Evolutionary conservation across 2,329 filamentous ascomycete species (phyloP).

Genomic region (Paraphaeosphaeria sporulosa): DNA sequence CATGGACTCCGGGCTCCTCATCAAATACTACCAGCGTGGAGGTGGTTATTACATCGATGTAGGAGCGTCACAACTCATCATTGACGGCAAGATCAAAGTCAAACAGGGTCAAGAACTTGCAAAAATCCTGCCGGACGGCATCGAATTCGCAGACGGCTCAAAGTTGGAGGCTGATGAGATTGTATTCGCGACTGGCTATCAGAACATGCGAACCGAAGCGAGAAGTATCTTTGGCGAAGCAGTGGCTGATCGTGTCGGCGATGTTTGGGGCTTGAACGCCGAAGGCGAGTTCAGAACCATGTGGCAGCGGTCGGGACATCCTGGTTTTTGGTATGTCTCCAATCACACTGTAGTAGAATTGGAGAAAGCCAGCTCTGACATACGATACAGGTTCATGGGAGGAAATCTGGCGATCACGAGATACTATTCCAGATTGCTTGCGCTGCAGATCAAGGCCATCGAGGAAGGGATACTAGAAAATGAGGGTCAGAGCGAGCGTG

Average conservation of each 20-base stretch:
- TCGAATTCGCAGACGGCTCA: constrained; percentile 55
- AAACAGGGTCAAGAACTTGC: constrained; percentile 49
- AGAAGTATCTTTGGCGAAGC: constrained; percentile 51
- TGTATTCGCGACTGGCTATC: constrained; percentile 57
- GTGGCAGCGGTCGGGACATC: constrained; percentile 46
- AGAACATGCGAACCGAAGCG: constrained; percentile 53
- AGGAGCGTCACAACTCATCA: constrained; percentile 53
- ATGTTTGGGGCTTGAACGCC: constrained; percentile 56
- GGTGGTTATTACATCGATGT: constrained; percentile 60
- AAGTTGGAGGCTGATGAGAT: constrained; percentile 56
- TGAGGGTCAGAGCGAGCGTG: not conserved
- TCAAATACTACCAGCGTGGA: constrained; percentile 51
- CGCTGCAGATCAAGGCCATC: constrained; percentile 56
- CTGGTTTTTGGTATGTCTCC: constrained; percentile 43
- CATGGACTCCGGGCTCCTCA: constrained; percentile 40
- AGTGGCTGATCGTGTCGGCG: constrained; percentile 50
- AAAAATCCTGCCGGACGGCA: constrained; percentile 48
- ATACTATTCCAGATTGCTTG: constrained; percentile 59
- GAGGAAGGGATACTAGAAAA: constrained; percentile 34
- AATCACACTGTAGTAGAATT: not conserved
- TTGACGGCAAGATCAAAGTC: constrained; percentile 56
- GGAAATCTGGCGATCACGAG: constrained; percentile 52
- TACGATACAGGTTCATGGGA: constrained; percentile 47
- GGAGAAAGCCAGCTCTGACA: not conserved
- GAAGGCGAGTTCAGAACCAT: constrained; percentile 58